Evolutionary conservation across 2,329 filamentous ascomycete species (phyloP).

Genomic region (Blastomyces silverae): DNA sequence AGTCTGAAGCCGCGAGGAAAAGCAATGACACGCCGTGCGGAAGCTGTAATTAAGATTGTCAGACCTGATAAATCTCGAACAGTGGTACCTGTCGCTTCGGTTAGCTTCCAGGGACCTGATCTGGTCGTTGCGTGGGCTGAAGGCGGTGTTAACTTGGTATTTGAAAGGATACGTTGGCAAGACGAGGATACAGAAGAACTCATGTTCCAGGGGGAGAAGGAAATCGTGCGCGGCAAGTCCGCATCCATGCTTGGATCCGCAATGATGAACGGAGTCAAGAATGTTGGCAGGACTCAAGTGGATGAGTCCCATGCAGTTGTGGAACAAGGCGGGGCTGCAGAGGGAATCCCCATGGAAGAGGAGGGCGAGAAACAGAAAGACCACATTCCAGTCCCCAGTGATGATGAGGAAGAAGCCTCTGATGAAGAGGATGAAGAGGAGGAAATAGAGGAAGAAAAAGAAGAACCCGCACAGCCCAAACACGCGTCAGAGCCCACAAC

Average conservation of each 20-base stretch:
- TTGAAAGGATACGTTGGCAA: slow-evolving; percentile 45
- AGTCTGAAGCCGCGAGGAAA: slow-evolving; percentile 43
- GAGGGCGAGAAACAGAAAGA: slow-evolving; percentile 31
- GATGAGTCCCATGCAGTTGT: slow-evolving; percentile 54
- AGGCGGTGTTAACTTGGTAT: slow-evolving; percentile 45
- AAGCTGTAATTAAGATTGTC: slow-evolving; percentile 42
- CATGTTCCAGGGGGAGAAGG: slow-evolving; percentile 40
- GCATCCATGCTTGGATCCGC: slow-evolving; percentile 41
- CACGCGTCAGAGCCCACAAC: slow-evolving; percentile 18
- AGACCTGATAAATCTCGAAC: slow-evolving; percentile 37
- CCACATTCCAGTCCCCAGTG: slow-evolving; percentile 25
- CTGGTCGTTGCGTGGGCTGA: slow-evolving; percentile 45
- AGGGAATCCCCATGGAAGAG: slow-evolving; percentile 32
- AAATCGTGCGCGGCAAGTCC: slow-evolving; percentile 41
- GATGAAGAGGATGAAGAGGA: slow-evolving; percentile 20
- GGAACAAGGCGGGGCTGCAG: slow-evolving; percentile 43
- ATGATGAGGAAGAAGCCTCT: slow-evolving; percentile 23
- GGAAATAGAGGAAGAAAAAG: slow-evolving; percentile 17
- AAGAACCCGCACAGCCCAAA: slow-evolving; percentile 18
- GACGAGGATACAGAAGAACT: slow-evolving; percentile 42
- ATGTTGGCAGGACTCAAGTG: slow-evolving; percentile 46
- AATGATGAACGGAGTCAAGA: slow-evolving; percentile 49
- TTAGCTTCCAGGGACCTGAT: slow-evolving; percentile 42
- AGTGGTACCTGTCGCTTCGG: slow-evolving; percentile 40
- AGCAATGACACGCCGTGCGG: slow-evolving; percentile 41